phyloP scores from a whole-genome alignment of 371 early-diverging fungal species.

The Mortierella sp. region DNA sequence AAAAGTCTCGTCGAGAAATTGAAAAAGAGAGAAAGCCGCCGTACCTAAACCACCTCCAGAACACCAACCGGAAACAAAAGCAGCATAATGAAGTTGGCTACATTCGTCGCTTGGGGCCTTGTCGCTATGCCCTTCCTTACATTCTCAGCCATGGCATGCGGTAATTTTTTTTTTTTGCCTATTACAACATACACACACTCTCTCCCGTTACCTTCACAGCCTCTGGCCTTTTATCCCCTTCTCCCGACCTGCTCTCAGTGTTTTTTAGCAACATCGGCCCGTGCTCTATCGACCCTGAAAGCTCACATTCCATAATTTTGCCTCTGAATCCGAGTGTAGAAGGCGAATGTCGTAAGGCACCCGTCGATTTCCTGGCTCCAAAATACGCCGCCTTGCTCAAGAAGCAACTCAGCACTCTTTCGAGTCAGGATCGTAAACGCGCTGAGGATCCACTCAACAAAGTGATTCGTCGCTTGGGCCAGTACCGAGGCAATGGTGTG shows the following conservation, averaged over 20 bases:
- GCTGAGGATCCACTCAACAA: not conserved
- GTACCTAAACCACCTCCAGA: no score
- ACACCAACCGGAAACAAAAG: no score
- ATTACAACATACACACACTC: no score
- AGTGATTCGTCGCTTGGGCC: not conserved
- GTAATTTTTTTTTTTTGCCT: no score
- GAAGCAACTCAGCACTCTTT: conserved; percentile 3
- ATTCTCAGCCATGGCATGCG: conserved; percentile 16
- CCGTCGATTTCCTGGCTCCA: conserved; percentile 18
- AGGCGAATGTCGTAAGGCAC: conserved; percentile 17
- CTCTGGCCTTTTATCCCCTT: no score
- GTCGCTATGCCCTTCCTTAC: conserved; percentile 12
- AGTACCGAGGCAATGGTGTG: conserved; percentile 8
- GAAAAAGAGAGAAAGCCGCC: no score
- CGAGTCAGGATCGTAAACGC: conserved; percentile 9
- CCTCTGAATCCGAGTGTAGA: not conserved
- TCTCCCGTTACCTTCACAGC: no score
- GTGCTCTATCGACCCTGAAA: not conserved
- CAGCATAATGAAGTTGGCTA: no score
- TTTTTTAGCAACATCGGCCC: not conserved
- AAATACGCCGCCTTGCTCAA: conserved; percentile 15
- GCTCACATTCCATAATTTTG: not conserved
- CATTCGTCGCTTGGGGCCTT: conserved; percentile 5
- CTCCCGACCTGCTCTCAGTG: no score
- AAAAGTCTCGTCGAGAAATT: no score